Conservation (phyloP, 495 filamentous ascomycete species). For the Articulospora tetracladia region DNA sequence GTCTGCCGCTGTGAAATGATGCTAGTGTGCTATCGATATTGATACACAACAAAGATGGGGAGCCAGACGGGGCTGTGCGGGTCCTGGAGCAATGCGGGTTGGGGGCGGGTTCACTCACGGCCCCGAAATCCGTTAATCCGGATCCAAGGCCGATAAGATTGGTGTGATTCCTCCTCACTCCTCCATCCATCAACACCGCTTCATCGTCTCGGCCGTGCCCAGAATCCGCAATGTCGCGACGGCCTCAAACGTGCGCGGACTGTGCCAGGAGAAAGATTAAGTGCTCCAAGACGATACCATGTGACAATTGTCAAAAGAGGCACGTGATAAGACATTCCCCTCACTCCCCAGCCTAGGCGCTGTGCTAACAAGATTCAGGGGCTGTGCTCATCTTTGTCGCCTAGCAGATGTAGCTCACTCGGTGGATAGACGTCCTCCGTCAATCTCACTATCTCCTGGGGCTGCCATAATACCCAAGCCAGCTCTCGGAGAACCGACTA, state of each 20-base stretch:
- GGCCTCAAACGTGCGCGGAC: slow-evolving; percentile 35
- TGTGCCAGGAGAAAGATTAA: slow-evolving; percentile 89
- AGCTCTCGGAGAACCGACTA: background rate
- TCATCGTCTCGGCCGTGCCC: background rate
- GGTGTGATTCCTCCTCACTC: background rate
- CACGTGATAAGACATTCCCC: background rate
- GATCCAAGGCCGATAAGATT: background rate
- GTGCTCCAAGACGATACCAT: slow-evolving; percentile 78
- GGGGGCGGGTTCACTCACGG: background rate
- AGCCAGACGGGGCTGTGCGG: background rate
- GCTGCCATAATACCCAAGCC: background rate
- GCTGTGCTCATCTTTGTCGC: slow-evolving; percentile 2
- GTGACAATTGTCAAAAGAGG: slow-evolving; percentile 27
- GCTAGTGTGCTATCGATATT: background rate
- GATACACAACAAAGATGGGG: background rate
- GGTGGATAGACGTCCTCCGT: slow-evolving; percentile 1
- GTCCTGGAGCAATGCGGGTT: too few relatives aligned
- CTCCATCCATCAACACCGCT: background rate
- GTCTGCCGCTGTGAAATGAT: background rate
- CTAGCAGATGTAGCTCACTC: slow-evolving; percentile 7
- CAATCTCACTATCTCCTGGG: background rate
- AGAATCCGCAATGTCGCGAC: slow-evolving; percentile 4
- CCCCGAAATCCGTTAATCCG: background rate
- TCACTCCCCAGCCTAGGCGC: background rate
- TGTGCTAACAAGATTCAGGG: background rate